Evolutionary conservation across 176 grass and related monocot genomes (phyloP), one percentile per base, ranked within the genome.

Genomic region (Bolboschoenus planiculmis): DNA sequence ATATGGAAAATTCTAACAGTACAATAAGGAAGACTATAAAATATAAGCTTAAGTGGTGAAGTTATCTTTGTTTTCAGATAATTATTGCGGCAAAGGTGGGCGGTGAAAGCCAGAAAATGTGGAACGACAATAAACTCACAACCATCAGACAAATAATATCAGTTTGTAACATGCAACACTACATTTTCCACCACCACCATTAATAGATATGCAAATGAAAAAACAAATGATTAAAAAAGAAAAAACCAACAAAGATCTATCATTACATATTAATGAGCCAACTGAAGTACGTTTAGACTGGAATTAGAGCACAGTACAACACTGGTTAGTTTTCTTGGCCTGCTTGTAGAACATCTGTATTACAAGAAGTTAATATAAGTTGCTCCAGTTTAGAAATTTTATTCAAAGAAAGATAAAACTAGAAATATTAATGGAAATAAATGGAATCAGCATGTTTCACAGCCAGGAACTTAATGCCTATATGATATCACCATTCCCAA

Each of bases 311-410:
- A 98, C 85, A 30, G 96, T 90, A 89, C 96, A 98, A 58, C 92
- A 98, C 27, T 86, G 85, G 83, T 98, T 98, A 81, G 92, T 95
- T 86, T 98, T 98, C 90, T 93, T 98, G 31, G 95, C 92, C 61
- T 98, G 92, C 86, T 98, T 98, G 79, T 98, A 98, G 84, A 98
- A 98, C 95, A 98, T 98, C 96, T 98, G 90, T 75, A 82, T 85
- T 60, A 10, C 29, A 77, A 85, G 5, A 64, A 74, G 46, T 51
- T 57, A 82, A 58, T 23, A 24, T 24, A 7, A 80, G 21, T 21
- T 83, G 4, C 2, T 3, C 56, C 61, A 51, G 15, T 37, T 39
- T 78, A 76, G 42, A 74, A 16, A 39, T 47, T 56, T 34, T 51
- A 26, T 1, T 68, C 27, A 42, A 87, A 61, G 81, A n/a, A n/a